Evolutionary conservation across 2,329 filamentous ascomycete genomes (phyloP).

Genomic region (Fusarium oligoseptatum): DNA sequence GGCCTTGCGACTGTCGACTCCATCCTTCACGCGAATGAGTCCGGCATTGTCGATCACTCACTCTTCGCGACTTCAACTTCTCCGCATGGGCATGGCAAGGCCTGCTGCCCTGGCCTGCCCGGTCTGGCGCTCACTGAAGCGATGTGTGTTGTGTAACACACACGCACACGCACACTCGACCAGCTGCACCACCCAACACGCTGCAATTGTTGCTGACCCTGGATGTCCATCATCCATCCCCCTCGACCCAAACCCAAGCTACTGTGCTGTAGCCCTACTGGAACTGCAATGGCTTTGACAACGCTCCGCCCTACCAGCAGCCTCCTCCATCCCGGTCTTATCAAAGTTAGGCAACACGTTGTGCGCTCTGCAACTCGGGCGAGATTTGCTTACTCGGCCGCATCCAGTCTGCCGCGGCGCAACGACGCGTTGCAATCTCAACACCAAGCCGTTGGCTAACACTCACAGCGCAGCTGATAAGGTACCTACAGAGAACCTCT

Average conservation of each 20-base stretch:
- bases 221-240: not conserved
- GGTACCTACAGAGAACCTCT: constrained; percentile 15
- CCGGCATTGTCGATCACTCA: constrained; percentile 35
- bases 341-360: not conserved
- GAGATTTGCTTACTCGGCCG: constrained; percentile 14
- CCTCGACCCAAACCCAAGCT: not conserved
- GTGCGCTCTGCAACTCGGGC: not conserved
- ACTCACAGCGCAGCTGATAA: not conserved
- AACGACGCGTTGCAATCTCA: not conserved
- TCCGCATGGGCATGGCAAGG: constrained; percentile 7
- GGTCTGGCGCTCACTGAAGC: not conserved
- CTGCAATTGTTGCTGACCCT: constrained; percentile 15
- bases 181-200: constrained; percentile 18
- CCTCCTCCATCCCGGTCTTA: not conserved
- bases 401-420: constrained; percentile 26
- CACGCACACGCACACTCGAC: constrained; percentile 7
- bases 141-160: not conserved
- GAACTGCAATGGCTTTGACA: not conserved
- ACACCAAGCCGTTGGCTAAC: constrained; percentile 5
- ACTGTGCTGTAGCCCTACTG: not conserved
- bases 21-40: constrained; percentile 24
- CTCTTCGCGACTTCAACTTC: constrained; percentile 14
- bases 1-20: constrained; percentile 1
- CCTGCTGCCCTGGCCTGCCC: not conserved
- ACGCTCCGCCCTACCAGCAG: not conserved